phyloP scores from a whole-genome alignment of 495 filamentous ascomycete genomes.

The Mytilinidion resinicola region DNA sequence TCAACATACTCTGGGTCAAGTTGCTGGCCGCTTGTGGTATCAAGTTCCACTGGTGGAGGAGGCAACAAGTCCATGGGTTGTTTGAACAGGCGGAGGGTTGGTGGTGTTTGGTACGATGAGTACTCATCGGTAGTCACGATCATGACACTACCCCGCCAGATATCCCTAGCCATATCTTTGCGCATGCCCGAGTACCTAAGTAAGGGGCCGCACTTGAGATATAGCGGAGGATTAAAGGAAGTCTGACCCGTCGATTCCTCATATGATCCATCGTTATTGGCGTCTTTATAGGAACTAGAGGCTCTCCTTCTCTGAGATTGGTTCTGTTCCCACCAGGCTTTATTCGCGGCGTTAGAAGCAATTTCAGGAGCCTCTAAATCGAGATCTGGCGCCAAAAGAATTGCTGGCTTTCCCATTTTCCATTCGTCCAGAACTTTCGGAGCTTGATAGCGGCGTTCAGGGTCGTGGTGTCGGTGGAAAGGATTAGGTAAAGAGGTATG shows the following conservation, averaged over 20 bases:
- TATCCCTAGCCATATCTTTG: constrained; percentile 50
- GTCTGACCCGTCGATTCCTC: constrained; percentile 40
- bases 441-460: constrained; percentile 25
- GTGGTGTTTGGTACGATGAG: constrained; percentile 73
- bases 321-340: constrained; percentile 35
- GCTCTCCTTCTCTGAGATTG: constrained; percentile 14
- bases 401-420: constrained; percentile 25
- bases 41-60: constrained; percentile 66
- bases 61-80: constrained; percentile 80
- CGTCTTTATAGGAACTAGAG: constrained; percentile 7
- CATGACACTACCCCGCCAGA: constrained; percentile 91
- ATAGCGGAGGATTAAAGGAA: constrained; percentile 73
- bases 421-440: constrained; percentile 34
- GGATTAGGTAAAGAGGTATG: constrained; percentile 23
- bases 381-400: constrained; percentile 28
- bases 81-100: constrained; percentile 72
- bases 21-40: constrained; percentile 52
- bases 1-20: constrained; percentile 79
- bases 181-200: constrained; percentile 83
- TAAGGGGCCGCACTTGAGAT: constrained; percentile 83
- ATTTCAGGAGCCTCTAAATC: constrained; percentile 23
- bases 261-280: constrained; percentile 29
- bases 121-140: constrained; percentile 80
- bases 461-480: constrained; percentile 27
- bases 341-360: constrained; percentile 9